Percentiles rank a stretch among this genome's conserved stretches.
phyloP scores from a whole-genome alignment of 306 rosid genomes.

The Albizia julibrissin region DNA sequence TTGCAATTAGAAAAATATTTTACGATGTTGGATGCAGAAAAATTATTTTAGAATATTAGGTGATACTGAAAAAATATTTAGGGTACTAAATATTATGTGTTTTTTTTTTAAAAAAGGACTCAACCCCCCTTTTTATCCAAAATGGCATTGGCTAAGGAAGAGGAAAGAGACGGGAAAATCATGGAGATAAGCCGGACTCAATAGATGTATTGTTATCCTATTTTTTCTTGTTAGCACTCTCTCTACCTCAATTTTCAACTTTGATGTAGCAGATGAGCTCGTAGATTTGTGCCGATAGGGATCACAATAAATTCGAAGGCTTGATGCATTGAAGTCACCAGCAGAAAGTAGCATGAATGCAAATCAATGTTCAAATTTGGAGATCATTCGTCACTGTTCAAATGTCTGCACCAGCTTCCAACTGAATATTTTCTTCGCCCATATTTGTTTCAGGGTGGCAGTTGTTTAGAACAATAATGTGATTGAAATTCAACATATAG shows the following conservation, averaged over 20 bases:
- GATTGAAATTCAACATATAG: background rate
- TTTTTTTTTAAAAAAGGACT: too few relatives aligned
- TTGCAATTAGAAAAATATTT: too few relatives aligned
- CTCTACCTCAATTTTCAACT: background rate
- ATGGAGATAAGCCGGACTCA: too few relatives aligned
- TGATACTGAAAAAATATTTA: too few relatives aligned
- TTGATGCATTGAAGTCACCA: background rate
- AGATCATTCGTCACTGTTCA: constrained; percentile 5
- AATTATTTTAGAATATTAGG: too few relatives aligned
- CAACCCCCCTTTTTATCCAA: too few relatives aligned
- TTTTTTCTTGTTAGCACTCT: constrained; percentile 1
- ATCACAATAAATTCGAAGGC: background rate
- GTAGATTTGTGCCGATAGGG: background rate
- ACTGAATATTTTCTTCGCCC: background rate
- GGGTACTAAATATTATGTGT: too few relatives aligned
- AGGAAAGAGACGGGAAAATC: too few relatives aligned
- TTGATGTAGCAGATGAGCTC: constrained; percentile 3
- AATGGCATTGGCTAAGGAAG: too few relatives aligned
- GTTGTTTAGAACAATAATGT: background rate
- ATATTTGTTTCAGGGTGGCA: background rate
- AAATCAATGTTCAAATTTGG: constrained; percentile 5
- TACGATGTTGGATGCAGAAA: too few relatives aligned
- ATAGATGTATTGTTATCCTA: constrained; percentile 18
- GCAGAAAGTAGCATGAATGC: background rate
- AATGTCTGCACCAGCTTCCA: background rate